Base-by-base conservation (phyloP, 179 eudicot species). In the Heliamphora pulchella region DNA sequence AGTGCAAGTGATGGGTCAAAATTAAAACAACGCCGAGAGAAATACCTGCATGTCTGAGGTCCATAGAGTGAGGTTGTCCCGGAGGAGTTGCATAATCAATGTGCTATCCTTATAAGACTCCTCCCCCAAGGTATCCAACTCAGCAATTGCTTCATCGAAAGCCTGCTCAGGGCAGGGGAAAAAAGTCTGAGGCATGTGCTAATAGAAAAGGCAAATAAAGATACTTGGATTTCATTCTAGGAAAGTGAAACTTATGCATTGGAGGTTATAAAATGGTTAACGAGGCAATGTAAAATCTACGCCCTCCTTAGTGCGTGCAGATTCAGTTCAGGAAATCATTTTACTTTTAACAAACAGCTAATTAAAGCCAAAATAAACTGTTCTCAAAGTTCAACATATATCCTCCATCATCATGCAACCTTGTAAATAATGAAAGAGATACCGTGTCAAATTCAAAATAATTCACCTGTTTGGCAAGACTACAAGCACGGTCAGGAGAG, bases 71-170 rank as follows among this genome's bases (percentile, higher is more conserved):
- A 90, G 91, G 77, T 90, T 90, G 84, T 89, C 93, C 18, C 93
- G 88, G 39, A 91, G 91, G 69, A 91, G 94, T 82, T 89, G 94
- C 94, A 91, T 91, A 50, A 91, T 91, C 90, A 91, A 84, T 74
- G 94, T 91, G 86, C 94, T 91, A 57, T 91, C 94, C 83, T 91
- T 91, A 89, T 91, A 91, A 43, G 91, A 90, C 66, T 90, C 94
- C 76, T 90, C 94, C 5, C 94, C 91, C 48, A 90, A 81, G 57
- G 94, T 90, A 82, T 90, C 94, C 80, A 90, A 82, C 79, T 90
- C 91, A 43, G 94, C 91, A 54, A 90, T 91, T 3, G 94, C 94
- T 84, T 91, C 94, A 83, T 91, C 91, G 83, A 90, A 89, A 3
- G 94, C 90, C 91, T 87, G 75, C 22, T 77, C 44, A 82, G 17